Conservation (phyloP, 2,329 filamentous ascomycete species). For the Aspergillus bombycis region DNA sequence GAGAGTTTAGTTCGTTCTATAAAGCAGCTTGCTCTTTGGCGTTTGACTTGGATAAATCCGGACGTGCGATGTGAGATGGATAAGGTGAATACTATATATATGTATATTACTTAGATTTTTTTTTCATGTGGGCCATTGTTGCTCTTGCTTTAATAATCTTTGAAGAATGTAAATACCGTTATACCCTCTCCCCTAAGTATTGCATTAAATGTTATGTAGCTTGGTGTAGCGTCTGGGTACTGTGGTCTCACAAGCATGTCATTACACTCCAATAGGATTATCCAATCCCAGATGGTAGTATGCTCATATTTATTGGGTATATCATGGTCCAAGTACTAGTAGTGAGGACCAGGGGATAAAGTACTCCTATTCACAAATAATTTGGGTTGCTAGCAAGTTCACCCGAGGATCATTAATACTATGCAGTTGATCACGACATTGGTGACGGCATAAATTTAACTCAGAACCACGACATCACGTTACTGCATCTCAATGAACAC, state of each 20-base stretch:
- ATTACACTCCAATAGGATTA: neutral
- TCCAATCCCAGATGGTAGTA: neutral
- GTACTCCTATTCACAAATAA: neutral
- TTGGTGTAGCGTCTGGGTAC: neutral
- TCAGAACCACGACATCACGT: too few species aligned
- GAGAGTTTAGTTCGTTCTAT: conserved; percentile 41
- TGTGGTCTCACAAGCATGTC: neutral
- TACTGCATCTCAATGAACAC: neutral
- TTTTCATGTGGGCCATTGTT: neutral
- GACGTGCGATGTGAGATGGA: conserved; percentile 11
- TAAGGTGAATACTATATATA: neutral
- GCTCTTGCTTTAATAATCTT: conserved; percentile 9
- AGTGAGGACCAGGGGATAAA: neutral
- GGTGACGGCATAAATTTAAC: neutral
- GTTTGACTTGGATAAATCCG: conserved; percentile 35
- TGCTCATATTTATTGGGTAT: neutral
- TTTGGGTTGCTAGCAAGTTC: neutral
- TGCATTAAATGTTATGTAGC: neutral
- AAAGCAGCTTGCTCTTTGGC: conserved; percentile 41
- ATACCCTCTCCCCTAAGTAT: neutral
- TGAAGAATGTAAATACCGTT: conserved; percentile 9
- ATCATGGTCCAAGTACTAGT: neutral
- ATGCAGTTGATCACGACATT: neutral
- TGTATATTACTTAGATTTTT: conserved; percentile 10
- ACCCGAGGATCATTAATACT: neutral